These are phyloP conservation scores for Vitis vinifera DNA, from an alignment of 164 flowering plant species.

Conservation along the genomic window ASM3070453v1 NC_081815.1:10702001-10702500, in stretches of 20 bases:
- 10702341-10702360: slow-evolving; percentile 87
- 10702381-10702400: slow-evolving; percentile 46
- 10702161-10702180: slow-evolving; percentile 86
- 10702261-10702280: neutral
- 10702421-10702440: slow-evolving; percentile 63
- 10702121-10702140: slow-evolving; percentile 42
- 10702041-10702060: neutral
- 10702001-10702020: neutral
- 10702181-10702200: slow-evolving; percentile 82
- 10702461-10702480: slow-evolving; percentile 1
- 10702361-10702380: slow-evolving; percentile 55
- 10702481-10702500: neutral
- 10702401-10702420: slow-evolving; percentile 86
- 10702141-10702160: slow-evolving; percentile 70
- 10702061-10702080: neutral
- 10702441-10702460: slow-evolving; percentile 46
- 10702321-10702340: slow-evolving; percentile 61
- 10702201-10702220: slow-evolving; percentile 36
- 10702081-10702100: slow-evolving; percentile 4
- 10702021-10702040: neutral
- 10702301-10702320: slow-evolving; percentile 50
- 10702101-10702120: slow-evolving; percentile 12
- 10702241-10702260: neutral
- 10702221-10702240: too few relatives aligned
- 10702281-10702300: slow-evolving; percentile 69